Percentiles rank a stretch among this genome's conserved stretches.
phyloP scores from a whole-genome alignment of 1,284 basidiomycete species.

The Volvariella volvacea region DNA sequence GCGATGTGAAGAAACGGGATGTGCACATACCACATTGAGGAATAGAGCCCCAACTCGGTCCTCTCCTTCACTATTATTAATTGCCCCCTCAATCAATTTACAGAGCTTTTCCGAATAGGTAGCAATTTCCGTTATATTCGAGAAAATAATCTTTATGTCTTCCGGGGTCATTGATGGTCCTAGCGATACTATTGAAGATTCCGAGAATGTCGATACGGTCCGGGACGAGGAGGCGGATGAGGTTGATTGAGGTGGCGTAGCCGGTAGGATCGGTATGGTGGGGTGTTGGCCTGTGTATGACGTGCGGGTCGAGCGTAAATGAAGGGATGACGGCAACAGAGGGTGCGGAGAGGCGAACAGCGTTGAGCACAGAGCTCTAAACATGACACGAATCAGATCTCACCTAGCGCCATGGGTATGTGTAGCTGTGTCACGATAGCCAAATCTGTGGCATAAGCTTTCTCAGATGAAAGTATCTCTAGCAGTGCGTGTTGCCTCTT shows the following conservation, averaged over 20 bases:
- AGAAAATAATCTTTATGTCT: constrained; percentile 73
- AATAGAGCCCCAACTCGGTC: constrained; percentile 81
- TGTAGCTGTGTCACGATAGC: constrained; percentile 82
- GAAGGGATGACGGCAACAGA: constrained; percentile 1
- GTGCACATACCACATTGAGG: constrained; percentile 51
- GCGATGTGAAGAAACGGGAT: neutral
- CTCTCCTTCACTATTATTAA: constrained; percentile 52
- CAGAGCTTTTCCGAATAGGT: constrained; percentile 64
- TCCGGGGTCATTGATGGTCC: constrained; percentile 59
- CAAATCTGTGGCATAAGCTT: constrained; percentile 84
- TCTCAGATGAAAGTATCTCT: constrained; percentile 80
- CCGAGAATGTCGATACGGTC: constrained; percentile 49
- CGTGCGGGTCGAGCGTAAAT: neutral
- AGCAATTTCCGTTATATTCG: constrained; percentile 74
- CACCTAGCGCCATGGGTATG: constrained; percentile 70
- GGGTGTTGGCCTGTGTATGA: constrained; percentile 35
- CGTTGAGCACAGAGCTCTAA: constrained; percentile 6
- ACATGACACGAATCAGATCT: constrained; percentile 11
- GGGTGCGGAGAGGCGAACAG: neutral
- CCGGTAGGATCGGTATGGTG: constrained; percentile 26
- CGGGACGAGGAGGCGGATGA: constrained; percentile 40
- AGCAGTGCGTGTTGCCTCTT: constrained; percentile 82
- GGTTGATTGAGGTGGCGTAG: constrained; percentile 21
- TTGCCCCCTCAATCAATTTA: constrained; percentile 47
- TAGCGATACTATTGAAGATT: constrained; percentile 36